Conservation (phyloP, 352 stramenopile species). For the Blastocystis sp. region DNA sequence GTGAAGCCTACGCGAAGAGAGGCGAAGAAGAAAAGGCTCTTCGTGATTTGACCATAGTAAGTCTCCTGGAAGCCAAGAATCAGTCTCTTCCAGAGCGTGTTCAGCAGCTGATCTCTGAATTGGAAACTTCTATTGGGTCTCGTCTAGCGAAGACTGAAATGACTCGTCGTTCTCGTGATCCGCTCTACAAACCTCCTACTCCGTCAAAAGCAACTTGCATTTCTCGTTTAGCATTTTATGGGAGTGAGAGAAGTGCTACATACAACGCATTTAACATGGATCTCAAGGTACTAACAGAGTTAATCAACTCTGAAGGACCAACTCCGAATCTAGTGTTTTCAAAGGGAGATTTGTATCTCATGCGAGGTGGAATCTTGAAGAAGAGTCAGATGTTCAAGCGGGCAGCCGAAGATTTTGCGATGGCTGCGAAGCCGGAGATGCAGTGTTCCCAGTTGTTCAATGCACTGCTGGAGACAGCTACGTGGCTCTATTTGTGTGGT, state of each 20-base stretch:
- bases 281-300: not conserved
- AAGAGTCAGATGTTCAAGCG: not conserved
- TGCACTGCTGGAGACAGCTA: not conserved
- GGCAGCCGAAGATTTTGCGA: not conserved
- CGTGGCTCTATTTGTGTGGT: not conserved
- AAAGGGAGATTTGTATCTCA: slow-evolving; percentile 11
- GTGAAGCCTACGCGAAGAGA: slow-evolving; percentile 8
- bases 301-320: not conserved
- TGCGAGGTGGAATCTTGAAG: slow-evolving; percentile 32
- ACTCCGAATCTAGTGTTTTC: not conserved
- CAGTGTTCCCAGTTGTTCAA: not conserved
- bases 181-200: not conserved
- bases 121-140: slow-evolving; percentile 8
- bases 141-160: not conserved
- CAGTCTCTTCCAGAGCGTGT: not conserved
- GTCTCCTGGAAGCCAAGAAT: not conserved
- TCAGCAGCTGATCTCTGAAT: not conserved
- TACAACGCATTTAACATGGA: slow-evolving; percentile 3
- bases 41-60: slow-evolving; percentile 6
- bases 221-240: not conserved
- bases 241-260: not conserved
- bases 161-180: not conserved
- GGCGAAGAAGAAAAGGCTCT: slow-evolving; percentile 48
- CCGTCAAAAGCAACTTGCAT: not conserved
- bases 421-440: not conserved